Evolutionary conservation across 148 eudicot genomes (phyloP), one percentile per base, ranked within the genome.

Genomic region (Silene uniflora): DNA sequence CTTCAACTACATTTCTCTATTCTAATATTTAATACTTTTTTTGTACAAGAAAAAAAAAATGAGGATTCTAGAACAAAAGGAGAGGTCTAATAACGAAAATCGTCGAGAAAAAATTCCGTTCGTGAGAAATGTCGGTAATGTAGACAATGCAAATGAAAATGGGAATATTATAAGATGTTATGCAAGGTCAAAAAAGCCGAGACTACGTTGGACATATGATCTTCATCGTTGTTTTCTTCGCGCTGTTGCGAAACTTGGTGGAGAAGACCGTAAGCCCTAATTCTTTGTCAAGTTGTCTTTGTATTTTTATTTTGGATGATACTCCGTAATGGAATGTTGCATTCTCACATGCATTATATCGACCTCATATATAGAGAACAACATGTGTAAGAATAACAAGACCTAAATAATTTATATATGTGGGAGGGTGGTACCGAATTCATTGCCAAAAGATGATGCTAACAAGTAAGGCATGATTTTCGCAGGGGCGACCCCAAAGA

Each of bases 231-330:
- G 54, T 0, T 81, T 77, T 46, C 61, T 81, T 24, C 21, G 35
- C 62, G 84, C 84, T 4, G 71, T 81, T 69, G 18, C 47, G n/a
- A 73, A 61, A n/a, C 80, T 77, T 73, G 83, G 83, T 22, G 83
- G 83, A 0, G 83, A 81, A 68, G 83, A 81, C 17, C 29, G 83
- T 81, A 77, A 81, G 83, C 39, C 70, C 80, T 77, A 71, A 62
- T 74, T 23, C 22, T 47, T 44, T 52, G 56, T 52, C 4, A 1
- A 52, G 12, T 13, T 52, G 14, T 52, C 10, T 39, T 39, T 39
- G 0, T 6, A 6, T 39, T 4, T 35, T 35, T 0, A 39, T 39
- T 39, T 39, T 39, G 3, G 44, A 39, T 39, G 7, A 39, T 39
- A 35, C 4, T n/a, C n/a, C n/a, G n/a, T n/a, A n/a, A 39, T 39